Percentiles rank a stretch among this genome's conserved stretches.
Conservation (phyloP, 108 stramenopile species). For the Schizochytrium sp. region DNA sequence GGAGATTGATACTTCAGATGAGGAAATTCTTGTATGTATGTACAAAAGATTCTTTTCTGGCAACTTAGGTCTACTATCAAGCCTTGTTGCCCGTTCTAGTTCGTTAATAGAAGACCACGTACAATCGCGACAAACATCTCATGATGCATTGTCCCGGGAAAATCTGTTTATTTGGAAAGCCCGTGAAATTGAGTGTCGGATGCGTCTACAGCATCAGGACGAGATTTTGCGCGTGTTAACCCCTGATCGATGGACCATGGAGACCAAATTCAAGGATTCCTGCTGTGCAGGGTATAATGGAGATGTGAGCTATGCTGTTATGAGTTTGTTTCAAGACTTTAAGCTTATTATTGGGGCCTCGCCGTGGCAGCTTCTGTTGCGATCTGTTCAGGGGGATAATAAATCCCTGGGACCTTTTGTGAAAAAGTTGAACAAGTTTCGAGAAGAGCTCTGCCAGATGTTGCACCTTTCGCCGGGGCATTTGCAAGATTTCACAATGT, state of each 20-base stretch:
- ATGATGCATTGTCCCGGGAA: not conserved
- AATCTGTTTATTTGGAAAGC: not conserved
- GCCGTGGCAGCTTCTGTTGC: not conserved
- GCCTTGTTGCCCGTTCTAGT: not conserved
- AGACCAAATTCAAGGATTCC: not conserved
- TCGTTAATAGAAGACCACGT: not conserved
- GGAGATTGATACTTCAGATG: not conserved
- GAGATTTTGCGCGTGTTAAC: not conserved
- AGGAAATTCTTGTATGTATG: not conserved
- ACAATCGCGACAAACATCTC: not conserved
- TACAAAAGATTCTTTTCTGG: not conserved
- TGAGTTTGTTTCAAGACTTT: not conserved
- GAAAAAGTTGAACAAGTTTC: not conserved
- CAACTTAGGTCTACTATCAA: not conserved
- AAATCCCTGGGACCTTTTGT: not conserved
- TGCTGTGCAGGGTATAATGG: not conserved
- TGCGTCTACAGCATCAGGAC: not conserved
- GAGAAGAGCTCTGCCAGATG: not conserved
- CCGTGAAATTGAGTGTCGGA: not conserved
- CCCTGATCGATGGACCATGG: not conserved
- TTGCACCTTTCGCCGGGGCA: conserved; percentile 2
- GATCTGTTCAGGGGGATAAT: not conserved
- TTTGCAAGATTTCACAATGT: not conserved
- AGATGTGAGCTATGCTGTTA: not conserved
- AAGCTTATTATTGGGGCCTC: not conserved